Conservation (phyloP, 208 protist species). For the Trypanosoma lewisi region DNA sequence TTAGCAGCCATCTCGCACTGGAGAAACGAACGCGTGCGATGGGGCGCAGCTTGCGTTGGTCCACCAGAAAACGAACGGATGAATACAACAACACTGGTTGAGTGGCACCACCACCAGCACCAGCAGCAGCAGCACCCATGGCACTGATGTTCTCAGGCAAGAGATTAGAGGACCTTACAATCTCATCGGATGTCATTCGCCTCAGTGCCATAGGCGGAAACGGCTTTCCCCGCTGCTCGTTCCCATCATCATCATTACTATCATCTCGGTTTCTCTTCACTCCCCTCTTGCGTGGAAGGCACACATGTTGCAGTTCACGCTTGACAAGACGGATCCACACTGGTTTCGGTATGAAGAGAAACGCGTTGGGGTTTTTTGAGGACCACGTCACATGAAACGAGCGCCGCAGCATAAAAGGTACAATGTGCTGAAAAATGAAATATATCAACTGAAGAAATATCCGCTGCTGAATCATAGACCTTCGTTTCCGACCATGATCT, state of each 20-base stretch:
- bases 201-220: constrained; percentile 15
- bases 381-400: constrained; percentile 67
- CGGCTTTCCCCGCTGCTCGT: not conserved
- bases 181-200: constrained; percentile 7
- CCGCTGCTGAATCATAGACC: constrained; percentile 67
- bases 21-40: constrained; percentile 48
- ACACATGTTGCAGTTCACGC: constrained; percentile 34
- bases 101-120: not conserved
- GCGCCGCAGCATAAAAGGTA: constrained; percentile 50
- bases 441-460: constrained; percentile 60
- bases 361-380: constrained; percentile 36
- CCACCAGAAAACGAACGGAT: constrained; percentile 49
- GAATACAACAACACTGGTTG: constrained; percentile 38
- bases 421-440: constrained; percentile 67
- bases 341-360: constrained; percentile 51
- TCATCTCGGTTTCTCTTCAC: not conserved
- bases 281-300: not conserved
- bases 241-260: not conserved
- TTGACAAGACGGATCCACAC: constrained; percentile 55
- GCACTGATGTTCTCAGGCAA: not conserved
- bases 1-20: constrained; percentile 6
- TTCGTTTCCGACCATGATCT: constrained; percentile 21
- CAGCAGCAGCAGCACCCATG: not conserved
- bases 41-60: constrained; percentile 67
- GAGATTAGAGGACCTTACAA: not conserved